Conservation (phyloP, 805 yeast genomes). For the Metschnikowia dekortorum region DNA sequence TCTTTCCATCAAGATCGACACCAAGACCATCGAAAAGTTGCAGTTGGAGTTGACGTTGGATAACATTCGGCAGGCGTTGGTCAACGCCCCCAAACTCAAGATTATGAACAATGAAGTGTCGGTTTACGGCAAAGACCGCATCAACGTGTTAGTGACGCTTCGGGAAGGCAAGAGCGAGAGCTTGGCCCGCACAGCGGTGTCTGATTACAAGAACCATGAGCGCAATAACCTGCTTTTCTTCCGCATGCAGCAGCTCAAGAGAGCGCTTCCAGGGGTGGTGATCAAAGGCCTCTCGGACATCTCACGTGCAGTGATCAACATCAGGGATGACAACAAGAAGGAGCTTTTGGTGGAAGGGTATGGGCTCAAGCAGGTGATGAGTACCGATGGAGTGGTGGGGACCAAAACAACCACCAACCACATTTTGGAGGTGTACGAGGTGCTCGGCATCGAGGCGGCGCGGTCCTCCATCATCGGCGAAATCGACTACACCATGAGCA, state of each 20-base stretch:
- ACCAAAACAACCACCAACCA: constrained; percentile 86
- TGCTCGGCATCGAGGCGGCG: constrained; percentile 97
- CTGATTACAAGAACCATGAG: constrained; percentile 39
- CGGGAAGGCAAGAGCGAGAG: constrained; percentile 35
- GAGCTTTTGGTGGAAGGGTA: constrained; percentile 97
- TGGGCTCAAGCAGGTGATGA: constrained; percentile 93
- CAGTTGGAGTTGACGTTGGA: constrained; percentile 86
- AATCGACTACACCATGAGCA: constrained; percentile 96
- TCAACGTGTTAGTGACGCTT: constrained; percentile 57
- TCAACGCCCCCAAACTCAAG: constrained; percentile 84
- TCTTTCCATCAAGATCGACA: constrained; percentile 76
- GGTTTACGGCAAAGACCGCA: constrained; percentile 58
- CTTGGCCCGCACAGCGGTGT: constrained; percentile 27
- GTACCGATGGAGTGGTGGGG: constrained; percentile 94
- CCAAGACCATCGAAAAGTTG: constrained; percentile 77
- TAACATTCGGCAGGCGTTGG: constrained; percentile 79
- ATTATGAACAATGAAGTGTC: constrained; percentile 69
- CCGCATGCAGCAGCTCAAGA: constrained; percentile 83
- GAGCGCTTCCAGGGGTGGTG: constrained; percentile 80
- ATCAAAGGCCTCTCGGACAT: constrained; percentile 92
- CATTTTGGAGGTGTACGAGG: constrained; percentile 81
- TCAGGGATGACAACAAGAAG: constrained; percentile 77
- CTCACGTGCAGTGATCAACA: constrained; percentile 93
- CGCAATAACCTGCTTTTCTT: constrained; percentile 59
- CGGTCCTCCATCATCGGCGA: constrained; percentile 88